Evolutionary conservation across 306 rosid species (phyloP).

Genomic region (Cucumis hystrix): DNA sequence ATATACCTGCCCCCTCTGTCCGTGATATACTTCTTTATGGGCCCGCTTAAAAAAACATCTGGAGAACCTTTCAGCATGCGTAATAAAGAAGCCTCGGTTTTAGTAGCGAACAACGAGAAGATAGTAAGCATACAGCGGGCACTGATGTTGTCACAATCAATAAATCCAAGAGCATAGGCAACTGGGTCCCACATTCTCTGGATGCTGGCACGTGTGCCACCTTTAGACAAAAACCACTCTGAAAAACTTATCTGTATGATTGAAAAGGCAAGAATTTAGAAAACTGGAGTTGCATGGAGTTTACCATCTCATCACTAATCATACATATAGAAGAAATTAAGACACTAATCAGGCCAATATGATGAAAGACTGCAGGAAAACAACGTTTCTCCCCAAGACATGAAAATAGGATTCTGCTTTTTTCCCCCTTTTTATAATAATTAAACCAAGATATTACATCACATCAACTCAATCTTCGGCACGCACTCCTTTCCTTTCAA

Average conservation of each 20-base stretch:
- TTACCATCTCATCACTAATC: not conserved
- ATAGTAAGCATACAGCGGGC: conserved; percentile 99
- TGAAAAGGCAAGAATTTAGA: not conserved
- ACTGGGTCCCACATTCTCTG: conserved; percentile 96
- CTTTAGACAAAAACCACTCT: conserved; percentile 96
- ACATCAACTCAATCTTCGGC: not conserved
- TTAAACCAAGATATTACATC: not conserved
- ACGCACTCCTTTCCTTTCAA: not conserved
- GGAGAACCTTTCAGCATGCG: conserved; percentile 99
- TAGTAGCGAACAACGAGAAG: conserved; percentile 90
- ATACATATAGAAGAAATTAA: not conserved
- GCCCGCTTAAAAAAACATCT: conserved; percentile 83
- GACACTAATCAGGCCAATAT: not conserved
- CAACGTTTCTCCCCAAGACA: not conserved
- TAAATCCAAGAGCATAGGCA: conserved; percentile 97
- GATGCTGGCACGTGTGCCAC: conserved; percentile 89
- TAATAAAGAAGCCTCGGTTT: conserved; percentile 93
- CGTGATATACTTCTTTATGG: conserved; percentile 76
- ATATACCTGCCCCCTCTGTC: conserved; percentile 91
- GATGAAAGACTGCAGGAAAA: not conserved
- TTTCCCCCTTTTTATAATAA: not conserved
- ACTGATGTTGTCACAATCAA: conserved; percentile 94
- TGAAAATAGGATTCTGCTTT: not conserved
- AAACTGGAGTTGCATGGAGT: not conserved
- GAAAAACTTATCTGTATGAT: conserved; percentile 79